These are phyloP conservation scores for Podospora conica DNA, from an alignment of 495 filamentous ascomycete genomes.

Conservation along the genomic window DNA sequence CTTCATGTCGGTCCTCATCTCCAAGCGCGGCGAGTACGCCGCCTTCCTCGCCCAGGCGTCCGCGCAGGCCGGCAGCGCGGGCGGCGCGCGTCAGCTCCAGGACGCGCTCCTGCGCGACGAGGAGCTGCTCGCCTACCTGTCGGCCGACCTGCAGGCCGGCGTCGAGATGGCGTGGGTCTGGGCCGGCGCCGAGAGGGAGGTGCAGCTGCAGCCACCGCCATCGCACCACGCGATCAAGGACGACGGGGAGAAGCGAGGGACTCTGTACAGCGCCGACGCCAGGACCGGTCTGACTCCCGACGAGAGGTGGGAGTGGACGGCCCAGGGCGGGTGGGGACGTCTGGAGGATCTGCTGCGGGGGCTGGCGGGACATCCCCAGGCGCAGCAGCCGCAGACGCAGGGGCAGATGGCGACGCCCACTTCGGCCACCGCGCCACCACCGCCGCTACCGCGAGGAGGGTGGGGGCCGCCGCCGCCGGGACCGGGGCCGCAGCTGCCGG, in stretches of 20 bases:
- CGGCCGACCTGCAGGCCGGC: slow-evolving; percentile 83
- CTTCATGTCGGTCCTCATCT: slow-evolving; percentile 61
- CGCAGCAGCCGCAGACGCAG: slow-evolving; percentile 2
- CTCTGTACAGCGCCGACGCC: slow-evolving; percentile 22
- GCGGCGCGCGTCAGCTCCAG: slow-evolving; percentile 26
- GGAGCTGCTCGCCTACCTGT: slow-evolving; percentile 83
- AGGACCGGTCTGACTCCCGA: slow-evolving; percentile 21
- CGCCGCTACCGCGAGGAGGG: not conserved
- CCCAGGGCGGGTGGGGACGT: slow-evolving; percentile 20
- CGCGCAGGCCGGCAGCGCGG: slow-evolving; percentile 9
- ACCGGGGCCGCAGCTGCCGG: not conserved
- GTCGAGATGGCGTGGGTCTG: slow-evolving; percentile 81
- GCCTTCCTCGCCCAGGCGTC: slow-evolving; percentile 27
- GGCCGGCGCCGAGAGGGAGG: slow-evolving; percentile 53
- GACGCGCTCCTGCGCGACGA: slow-evolving; percentile 68
- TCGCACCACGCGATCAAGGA: not conserved
- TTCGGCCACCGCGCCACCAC: not conserved
- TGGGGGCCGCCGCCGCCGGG: slow-evolving; percentile 6
- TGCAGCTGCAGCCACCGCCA: slow-evolving; percentile 7
- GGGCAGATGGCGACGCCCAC: not conserved
- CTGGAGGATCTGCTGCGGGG: slow-evolving; percentile 22
- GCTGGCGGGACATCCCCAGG: slow-evolving; percentile 13
- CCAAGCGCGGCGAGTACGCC: slow-evolving; percentile 48
- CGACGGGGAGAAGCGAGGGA: not conserved
- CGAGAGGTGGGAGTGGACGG: slow-evolving; percentile 22